Base-by-base conservation (phyloP, 1,284 basidiomycete genomes). In the Puccinia coronata region DNA sequence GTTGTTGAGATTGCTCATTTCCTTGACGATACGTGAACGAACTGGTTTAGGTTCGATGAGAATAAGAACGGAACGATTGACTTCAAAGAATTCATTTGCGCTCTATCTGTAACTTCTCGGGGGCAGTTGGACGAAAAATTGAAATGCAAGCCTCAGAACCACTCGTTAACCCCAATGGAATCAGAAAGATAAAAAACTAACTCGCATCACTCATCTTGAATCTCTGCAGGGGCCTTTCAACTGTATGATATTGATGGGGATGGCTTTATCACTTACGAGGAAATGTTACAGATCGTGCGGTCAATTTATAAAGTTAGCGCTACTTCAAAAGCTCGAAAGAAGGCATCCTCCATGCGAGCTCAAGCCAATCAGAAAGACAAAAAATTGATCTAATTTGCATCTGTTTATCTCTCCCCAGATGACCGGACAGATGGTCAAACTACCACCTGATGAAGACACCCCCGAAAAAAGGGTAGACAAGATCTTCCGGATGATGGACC, bases 391-490 rank as follows among this genome's bases (percentile, higher is more conserved):
- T 5, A 25, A n/a, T n/a, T 41, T 2, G n/a, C 49, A 5, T 31
- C 18, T 41, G 18, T 51, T 49, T 47, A 39, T 23, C 63, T n/a
- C 28, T 11, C n/a, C 55, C 61, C 67, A 72, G 82, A 85, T 86
- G 85, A 86, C 86, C 5, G 96, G 97, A 18, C 93, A 97, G 87
- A 98, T 99, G 96, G 96, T 99, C 84, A 96, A 96, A 86, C 90
- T 99, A 36, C 96, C 97, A 23, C 89, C 92, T 71, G 97, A 99
- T 86, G 97, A 99, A 87, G 95, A 99, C 88, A 99, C 97, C 25
- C 97, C 97, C 0, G 95, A 98, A 87, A 99, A 99, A 94, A 92
- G 95, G 53, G 95, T 98, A 82, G 93, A 96, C 88, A 98, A 98
- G 82, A 84, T 86, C 78, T 84, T 85, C 69, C 81, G 82, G n/a